Evolutionary conservation across 371 early-diverging fungal genomes (phyloP).

Genomic region (Actinomucor elegans): DNA sequence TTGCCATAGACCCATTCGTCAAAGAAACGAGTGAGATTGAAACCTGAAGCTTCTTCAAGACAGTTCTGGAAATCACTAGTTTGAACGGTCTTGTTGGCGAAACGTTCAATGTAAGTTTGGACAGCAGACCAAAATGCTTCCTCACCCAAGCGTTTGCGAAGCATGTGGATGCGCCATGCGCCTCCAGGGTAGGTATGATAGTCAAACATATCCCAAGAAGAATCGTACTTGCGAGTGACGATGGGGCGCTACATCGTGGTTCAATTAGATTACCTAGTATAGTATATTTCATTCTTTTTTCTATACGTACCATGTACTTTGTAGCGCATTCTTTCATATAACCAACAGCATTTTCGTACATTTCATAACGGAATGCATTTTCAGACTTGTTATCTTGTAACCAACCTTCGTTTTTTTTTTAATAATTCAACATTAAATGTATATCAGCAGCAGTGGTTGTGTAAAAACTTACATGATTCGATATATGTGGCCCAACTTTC

Average conservation of each 20-base stretch:
- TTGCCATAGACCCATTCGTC: conserved; percentile 63
- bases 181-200: conserved; percentile 59
- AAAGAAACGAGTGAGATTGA: conserved; percentile 61
- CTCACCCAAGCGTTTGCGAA: conserved; percentile 51
- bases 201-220: conserved; percentile 58
- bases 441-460: too few species aligned
- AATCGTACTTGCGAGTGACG: conserved; percentile 52
- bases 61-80: conserved; percentile 56
- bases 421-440: too few species aligned
- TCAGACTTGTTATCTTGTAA: conserved; percentile 44
- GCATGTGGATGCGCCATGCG: conserved; percentile 56
- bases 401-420: too few species aligned
- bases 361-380: conserved; percentile 43
- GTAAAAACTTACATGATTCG: conserved; percentile 32
- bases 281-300: too few species aligned
- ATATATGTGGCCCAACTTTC: conserved; percentile 64
- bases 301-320: conserved; percentile 48
- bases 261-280: conserved; percentile 1
- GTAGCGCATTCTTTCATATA: conserved; percentile 43
- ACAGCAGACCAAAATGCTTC: conserved; percentile 56
- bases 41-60: conserved; percentile 48
- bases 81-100: conserved; percentile 39
- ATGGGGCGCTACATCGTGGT: conserved; percentile 56
- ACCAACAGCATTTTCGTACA: conserved; percentile 25
- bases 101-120: conserved; percentile 40